phyloP scores from a whole-genome alignment of 495 filamentous ascomycete species.

The Lophiotrema nucula region DNA sequence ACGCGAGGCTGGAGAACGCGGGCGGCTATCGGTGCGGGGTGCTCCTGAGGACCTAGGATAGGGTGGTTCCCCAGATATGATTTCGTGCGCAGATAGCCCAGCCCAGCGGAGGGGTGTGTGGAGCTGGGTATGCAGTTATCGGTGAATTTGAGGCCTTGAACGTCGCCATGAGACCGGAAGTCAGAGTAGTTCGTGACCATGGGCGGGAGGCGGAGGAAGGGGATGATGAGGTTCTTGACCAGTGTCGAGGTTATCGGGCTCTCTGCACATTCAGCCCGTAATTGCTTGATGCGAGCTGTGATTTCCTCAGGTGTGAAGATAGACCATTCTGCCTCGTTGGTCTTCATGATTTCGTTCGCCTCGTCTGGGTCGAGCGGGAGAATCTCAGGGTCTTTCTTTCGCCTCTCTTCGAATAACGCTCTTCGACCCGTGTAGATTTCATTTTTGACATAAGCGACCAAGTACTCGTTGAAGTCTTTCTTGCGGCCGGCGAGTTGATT shows the following conservation, averaged over 20 bases:
- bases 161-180: background rate
- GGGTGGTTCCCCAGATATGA: conserved; percentile 76
- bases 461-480: conserved; percentile 48
- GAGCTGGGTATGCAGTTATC: conserved; percentile 46
- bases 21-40: conserved; percentile 62
- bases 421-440: conserved; percentile 19
- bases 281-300: conserved; percentile 14
- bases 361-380: conserved; percentile 17
- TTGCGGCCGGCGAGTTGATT: conserved; percentile 54
- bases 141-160: conserved; percentile 21
- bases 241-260: conserved; percentile 41
- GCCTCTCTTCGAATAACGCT: background rate
- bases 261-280: conserved; percentile 22
- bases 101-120: conserved; percentile 88
- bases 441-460: conserved; percentile 49
- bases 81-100: conserved; percentile 76
- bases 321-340: conserved; percentile 7
- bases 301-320: conserved; percentile 22
- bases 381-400: background rate
- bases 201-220: conserved; percentile 55
- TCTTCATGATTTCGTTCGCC: conserved; percentile 11
- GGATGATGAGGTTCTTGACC: conserved; percentile 47
- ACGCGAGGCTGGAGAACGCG: conserved; percentile 58
- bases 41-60: conserved; percentile 69
- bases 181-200: background rate